A percentile compares a stretch with the other conserved stretches of the same genome.
These are phyloP conservation scores for Phanerodontia chrysosporium DNA, from an alignment of 768 basidiomycete species.

Conservation along the genomic window DNA sequence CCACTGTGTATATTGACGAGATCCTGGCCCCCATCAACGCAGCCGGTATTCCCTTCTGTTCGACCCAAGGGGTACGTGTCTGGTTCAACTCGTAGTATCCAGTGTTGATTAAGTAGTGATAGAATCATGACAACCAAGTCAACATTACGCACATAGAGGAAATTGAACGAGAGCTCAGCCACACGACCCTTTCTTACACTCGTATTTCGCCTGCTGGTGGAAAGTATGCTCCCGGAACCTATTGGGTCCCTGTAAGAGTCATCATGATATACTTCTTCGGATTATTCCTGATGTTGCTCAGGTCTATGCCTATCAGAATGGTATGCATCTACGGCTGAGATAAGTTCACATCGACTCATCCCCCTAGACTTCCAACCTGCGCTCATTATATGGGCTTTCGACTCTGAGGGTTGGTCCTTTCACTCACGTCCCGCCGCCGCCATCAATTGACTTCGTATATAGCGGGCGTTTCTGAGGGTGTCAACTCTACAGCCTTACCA, in stretches of 20 bases:
- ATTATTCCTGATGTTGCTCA: constrained; percentile 35
- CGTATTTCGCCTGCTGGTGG: constrained; percentile 58
- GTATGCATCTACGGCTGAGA: not conserved
- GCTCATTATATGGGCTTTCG: constrained; percentile 74
- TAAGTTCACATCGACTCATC: not conserved
- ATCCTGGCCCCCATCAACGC: constrained; percentile 59
- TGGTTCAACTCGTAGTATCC: no score
- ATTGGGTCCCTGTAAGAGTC: constrained; percentile 66
- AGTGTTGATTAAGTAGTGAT: not conserved
- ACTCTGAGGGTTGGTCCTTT: constrained; percentile 54
- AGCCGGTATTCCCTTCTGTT: constrained; percentile 58
- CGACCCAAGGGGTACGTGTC: constrained; percentile 63
- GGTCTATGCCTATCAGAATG: constrained; percentile 8
- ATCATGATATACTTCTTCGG: constrained; percentile 8
- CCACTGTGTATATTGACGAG: constrained; percentile 60
- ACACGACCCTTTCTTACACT: constrained; percentile 60
- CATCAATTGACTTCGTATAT: not conserved
- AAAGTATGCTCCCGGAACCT: constrained; percentile 59
- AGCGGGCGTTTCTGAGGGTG: constrained; percentile 49
- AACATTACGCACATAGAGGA: constrained; percentile 72
- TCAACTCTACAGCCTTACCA: constrained; percentile 41
- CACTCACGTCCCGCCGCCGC: not conserved
- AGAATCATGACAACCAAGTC: constrained; percentile 73
- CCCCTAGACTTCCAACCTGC: constrained; percentile 41
- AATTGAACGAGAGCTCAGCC: constrained; percentile 54